Base-by-base conservation (phyloP, 768 basidiomycete species). In the Macrolepiota fuliginosa region DNA sequence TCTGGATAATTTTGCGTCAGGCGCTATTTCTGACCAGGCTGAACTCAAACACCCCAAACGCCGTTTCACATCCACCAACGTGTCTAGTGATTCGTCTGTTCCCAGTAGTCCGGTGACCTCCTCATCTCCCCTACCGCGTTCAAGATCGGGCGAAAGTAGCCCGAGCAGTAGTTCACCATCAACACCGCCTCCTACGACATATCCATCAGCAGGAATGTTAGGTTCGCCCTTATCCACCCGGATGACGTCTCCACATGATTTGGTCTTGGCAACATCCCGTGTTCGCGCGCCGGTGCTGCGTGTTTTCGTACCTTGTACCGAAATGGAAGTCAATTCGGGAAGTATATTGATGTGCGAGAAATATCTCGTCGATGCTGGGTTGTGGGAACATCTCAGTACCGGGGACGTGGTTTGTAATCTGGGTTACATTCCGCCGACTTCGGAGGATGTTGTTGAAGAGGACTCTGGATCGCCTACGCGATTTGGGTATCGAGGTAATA, bases 371-470 rank as follows among this genome's bases (percentile, higher is more conserved):
- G 77, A 80, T 0, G 79, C 83, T 1, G 89, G 84, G 0, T 79
- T 94, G 4, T 92, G 91, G 90, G 73, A 79, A 5, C 83, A 91
- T 67, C 78, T 94, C n/a, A 90, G 88, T 1, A 81, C 80, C 0
- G 92, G 92, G 0, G 92, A 94, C 66, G 73, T 92, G 39, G 80
- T 94, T 22, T 91, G 88, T 69, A 94, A 94, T 71, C 79, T 94
- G 50, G 92, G 92, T 5, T 92, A 86, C 67, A 78, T 94, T 15
- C 89, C 89, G 1, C 74, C 81, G 0, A 68, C 71, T 19, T 66
- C 73, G 58, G 73, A 73, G 10, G 71, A 73, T 9, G 63, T 55
- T 52, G 55, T 61, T 54, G 63, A 52, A 19, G 59, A 59, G 19
- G 62, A 61, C 22, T 47, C 29, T 24, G 24, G 56, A 15, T 59